phyloP scores from a whole-genome alignment of 1,139 yeast species.

The Arxiozyma slooffiae region DNA sequence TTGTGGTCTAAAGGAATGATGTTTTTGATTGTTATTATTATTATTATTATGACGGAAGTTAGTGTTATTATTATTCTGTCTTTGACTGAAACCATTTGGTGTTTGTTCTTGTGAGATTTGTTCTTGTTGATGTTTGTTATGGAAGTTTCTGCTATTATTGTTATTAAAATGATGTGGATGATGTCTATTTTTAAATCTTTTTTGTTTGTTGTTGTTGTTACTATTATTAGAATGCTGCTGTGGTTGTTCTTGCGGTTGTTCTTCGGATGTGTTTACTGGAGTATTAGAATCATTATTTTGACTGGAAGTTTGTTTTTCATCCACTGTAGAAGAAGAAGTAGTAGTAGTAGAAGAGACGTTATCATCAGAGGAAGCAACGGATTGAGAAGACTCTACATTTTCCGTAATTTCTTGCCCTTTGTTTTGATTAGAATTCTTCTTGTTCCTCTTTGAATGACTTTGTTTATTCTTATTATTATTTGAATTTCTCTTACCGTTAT shows the following conservation, averaged over 20 bases:
- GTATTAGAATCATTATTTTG: not conserved
- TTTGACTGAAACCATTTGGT: conserved; percentile 1
- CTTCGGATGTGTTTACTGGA: not conserved
- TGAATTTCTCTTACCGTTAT: conserved; percentile 7
- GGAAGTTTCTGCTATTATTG: conserved; percentile 3
- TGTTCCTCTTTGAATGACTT: conserved; percentile 8
- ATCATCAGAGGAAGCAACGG: not conserved
- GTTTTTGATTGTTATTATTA: conserved; percentile 7
- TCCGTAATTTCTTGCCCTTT: conserved; percentile 6
- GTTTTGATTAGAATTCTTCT: conserved; percentile 11
- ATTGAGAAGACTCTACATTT: not conserved
- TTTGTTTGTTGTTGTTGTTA: conserved; percentile 1
- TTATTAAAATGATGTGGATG: conserved; percentile 5
- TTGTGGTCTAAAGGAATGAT: conserved; percentile 7
- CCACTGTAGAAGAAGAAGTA: not conserved
- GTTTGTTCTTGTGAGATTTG: not conserved
- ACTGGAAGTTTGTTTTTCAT: not conserved
- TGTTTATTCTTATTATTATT: conserved; percentile 3
- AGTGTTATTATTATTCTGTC: conserved; percentile 5
- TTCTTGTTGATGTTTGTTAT: conserved; percentile 3
- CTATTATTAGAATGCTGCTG: not conserved
- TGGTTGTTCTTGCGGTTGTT: not conserved
- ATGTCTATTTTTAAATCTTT: not conserved
- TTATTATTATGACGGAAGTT: conserved; percentile 7
- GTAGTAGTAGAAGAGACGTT: not conserved